A percentile compares a stretch with the other conserved stretches of the same genome.
phyloP scores from a whole-genome alignment of 306 rosid genomes.

The Herpetospermum pedunculosum region DNA sequence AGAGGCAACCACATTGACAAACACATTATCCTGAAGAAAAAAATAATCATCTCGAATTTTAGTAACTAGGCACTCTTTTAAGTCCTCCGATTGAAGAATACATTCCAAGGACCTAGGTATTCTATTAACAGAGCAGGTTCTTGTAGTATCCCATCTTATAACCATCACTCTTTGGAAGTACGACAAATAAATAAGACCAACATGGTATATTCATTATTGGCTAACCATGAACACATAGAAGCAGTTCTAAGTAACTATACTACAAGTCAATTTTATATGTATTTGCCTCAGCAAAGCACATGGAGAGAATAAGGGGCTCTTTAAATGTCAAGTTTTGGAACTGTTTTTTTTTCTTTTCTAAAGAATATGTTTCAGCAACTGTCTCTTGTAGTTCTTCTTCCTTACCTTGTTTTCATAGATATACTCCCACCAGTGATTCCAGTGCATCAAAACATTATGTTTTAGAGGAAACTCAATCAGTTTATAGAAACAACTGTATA shows the following conservation, averaged over 20 bases:
- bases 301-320: background rate
- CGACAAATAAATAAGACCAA: background rate
- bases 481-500: background rate
- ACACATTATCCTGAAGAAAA: slow-evolving; percentile 70
- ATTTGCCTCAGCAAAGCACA: background rate
- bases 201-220: background rate
- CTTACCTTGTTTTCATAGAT: background rate
- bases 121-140: background rate
- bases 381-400: background rate
- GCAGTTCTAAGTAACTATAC: background rate
- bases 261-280: background rate
- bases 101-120: background rate
- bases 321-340: background rate
- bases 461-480: background rate
- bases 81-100: background rate
- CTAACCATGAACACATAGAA: background rate
- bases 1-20: slow-evolving; percentile 88
- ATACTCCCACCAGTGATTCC: background rate
- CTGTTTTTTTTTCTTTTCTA: background rate
- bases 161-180: background rate
- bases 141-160: background rate
- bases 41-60: slow-evolving; percentile 16
- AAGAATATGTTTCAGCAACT: background rate
- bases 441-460: background rate
- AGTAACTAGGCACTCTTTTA: background rate